Evolutionary conservation across 352 stramenopile species (phyloP).

Genomic region (Phytophthora podocarpi): DNA sequence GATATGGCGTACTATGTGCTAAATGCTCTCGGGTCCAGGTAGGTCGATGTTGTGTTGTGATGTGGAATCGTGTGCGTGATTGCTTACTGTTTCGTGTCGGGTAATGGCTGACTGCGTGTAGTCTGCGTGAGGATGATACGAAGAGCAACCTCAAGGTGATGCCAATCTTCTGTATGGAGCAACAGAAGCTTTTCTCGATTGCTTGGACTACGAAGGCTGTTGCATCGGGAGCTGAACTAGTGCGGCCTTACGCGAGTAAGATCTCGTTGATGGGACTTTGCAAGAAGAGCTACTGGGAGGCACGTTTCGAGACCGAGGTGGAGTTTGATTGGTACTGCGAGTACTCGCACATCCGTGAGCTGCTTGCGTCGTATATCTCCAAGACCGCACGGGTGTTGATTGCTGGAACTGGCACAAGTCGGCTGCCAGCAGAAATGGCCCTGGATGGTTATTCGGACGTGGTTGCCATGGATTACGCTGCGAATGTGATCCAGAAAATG

Average conservation of each 20-base stretch:
- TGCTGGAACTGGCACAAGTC: slow-evolving; percentile 53
- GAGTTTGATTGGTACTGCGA: slow-evolving; percentile 69
- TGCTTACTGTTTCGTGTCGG: slow-evolving; percentile 8
- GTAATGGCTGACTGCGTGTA: no score
- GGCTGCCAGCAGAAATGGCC: slow-evolving; percentile 52
- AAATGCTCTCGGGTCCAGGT: slow-evolving; percentile 46
- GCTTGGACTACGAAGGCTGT: slow-evolving; percentile 47
- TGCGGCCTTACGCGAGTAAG: slow-evolving; percentile 53
- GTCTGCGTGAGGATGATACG: slow-evolving; percentile 42
- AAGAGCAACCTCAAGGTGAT: slow-evolving; percentile 52
- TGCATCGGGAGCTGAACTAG: slow-evolving; percentile 32
- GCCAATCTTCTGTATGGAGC: slow-evolving; percentile 53
- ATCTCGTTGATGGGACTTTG: slow-evolving; percentile 61
- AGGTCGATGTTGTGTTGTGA: neutral
- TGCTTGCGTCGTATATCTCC: slow-evolving; percentile 39
- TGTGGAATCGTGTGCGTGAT: no score
- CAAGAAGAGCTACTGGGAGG: slow-evolving; percentile 68
- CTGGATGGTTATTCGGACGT: slow-evolving; percentile 49
- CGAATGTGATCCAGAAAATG: slow-evolving; percentile 64
- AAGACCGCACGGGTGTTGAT: slow-evolving; percentile 44
- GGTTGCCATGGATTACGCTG: slow-evolving; percentile 57
- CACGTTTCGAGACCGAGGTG: slow-evolving; percentile 50
- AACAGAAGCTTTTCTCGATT: slow-evolving; percentile 52
- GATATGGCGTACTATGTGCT: slow-evolving; percentile 66
- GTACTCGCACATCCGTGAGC: slow-evolving; percentile 48